Evolutionary conservation across 352 stramenopile genomes (phyloP), one percentile per base, ranked within the genome.

Genomic region (Globisporangium barbulae): DNA sequence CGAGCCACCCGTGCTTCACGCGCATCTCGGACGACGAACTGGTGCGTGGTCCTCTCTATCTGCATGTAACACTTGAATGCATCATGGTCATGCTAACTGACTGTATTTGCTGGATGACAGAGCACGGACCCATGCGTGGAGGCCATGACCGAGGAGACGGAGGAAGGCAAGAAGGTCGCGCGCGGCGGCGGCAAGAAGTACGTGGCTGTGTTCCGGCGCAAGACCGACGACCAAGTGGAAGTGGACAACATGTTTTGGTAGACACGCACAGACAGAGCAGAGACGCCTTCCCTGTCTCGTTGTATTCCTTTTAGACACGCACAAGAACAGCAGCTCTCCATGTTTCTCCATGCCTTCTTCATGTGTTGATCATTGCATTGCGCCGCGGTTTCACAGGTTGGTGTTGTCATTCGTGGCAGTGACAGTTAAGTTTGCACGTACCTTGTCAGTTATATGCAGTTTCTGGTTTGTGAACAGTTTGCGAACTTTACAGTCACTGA

Each of bases 121-220:
- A 77, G 74, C 33, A 72, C 69, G 17, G 97, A 99, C 76, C 89
- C 92, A 12, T 98, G 93, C 65, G 91, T 99, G 37, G 80, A 90
- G 53, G 91, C 95, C 35, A 99, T 99, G 92, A 97, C 81, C 30
- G 88, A 93, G 49, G 93, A 98, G 67, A 99, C 97, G 0, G 97
- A 99, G 80, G 97, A 99, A 90, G 93, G 96, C 58, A 99, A 99
- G 79, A 99, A 99, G 70, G 97, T 99, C 5, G 90, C 81, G 65
- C 82, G 96, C 55, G 85, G 87, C 54, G 84, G 85, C 28, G 85
- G 90, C 67, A 91, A 92, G 61, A 98, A 98, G 69, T 97, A 92
- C 63, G 69, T 91, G 21, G 86, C 86, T 1, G 83, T 93, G 47
- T 94, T 92, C 69, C 84, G 86, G 47, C 83, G 86, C 63, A 80